Evolutionary conservation across 2,329 filamentous ascomycete species (phyloP), one percentile per base, ranked within the genome.

Genomic region (Fusarium subtropicale): DNA sequence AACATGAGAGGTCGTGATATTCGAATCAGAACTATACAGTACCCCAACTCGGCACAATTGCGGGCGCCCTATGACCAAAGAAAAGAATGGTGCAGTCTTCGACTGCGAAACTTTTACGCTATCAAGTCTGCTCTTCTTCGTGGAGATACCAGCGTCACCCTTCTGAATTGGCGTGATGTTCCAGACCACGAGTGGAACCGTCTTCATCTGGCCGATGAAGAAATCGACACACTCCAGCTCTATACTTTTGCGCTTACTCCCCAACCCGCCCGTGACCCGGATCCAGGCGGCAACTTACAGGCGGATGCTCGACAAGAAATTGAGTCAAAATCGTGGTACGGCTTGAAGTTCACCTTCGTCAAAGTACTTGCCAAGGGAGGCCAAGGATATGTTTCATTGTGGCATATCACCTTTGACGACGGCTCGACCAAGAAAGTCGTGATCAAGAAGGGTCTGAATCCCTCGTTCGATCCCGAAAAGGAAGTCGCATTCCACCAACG

Each of bases 321-420:
- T 30, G 36, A 30, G 5, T 44, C 31, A 6, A 16, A 5, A 10
- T 13, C 16, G 7, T 75, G 68, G 63, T 10, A 48, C 7, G 76
- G 74, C n/a, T 63, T 75, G 22, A 48, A 48, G 15, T 64, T 77
- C 38, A 59, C 57, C 15, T 75, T 77, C 41, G 45, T 71, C 51
- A 76, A 70, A 47, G 44, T 77, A 33, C 56, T 78, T 31, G 75
- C 66, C n/a, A 24, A 34, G 13, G 76, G 76, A n/a, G 74, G 76
- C 7, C 68, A 64, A 11, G 76, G 76, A 26, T 71, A 68, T 18
- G 74, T 66, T 10, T 65, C 68, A 10, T 48, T 77, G 6, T 76
- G 73, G 71, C 63, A 68, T 22, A 63, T 65, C 41, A 48, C 54
- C 24, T 72, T 75, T 16, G 73, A 75, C 16, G 68, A 74, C n/a